Evolutionary conservation across 768 basidiomycete species (phyloP), one percentile per base, ranked within the genome.

Genomic region (Rhodosporidiobolus sp.): DNA sequence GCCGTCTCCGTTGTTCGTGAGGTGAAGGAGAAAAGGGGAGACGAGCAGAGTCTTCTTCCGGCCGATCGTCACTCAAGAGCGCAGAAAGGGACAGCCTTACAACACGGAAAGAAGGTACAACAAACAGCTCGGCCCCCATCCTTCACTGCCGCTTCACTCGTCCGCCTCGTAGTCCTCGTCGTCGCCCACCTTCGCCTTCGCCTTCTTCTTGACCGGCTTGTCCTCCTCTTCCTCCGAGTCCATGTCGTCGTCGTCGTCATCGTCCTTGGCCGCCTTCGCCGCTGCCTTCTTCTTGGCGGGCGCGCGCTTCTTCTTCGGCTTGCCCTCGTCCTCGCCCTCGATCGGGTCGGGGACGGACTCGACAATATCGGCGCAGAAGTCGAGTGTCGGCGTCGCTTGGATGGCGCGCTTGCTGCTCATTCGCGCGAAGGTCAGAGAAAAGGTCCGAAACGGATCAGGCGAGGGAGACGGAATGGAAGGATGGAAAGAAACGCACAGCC

Each of bases 281-380:
- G 68, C 63, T n/a, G 50, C 70, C 58, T 77, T 68, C 57, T 46
- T 32, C 45, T 55, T 68, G 69, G 73, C 35, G 46, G 50, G 16
- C 56, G 35, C 35, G 38, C 59, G 58, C 61, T 67, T 63, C 72
- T 68, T 77, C 60, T 49, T 60, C 46, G 58, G 59, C 28, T 38
- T 43, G 52, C 77, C 77, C 48, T 74, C 74, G n/a, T 67, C 69
- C n/a, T 69, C 72, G 30, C 72, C 73, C 0, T 89, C 87, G 7
- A 90, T 89, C 0, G 94, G 94, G 81, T 97, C 94, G 1, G 91
- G 89, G 11, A 95, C 87, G 48, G 84, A 83, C 78, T 90, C 88
- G 32, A 95, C 93, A 63, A 96, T 87, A 79, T 97, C 94, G 79
- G 91, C 90, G 45, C 97, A 86, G 81, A 97, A 98, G 81, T 97